Evolutionary conservation across 208 protist genomes (phyloP).

Genomic region (Naegleria fowleri): DNA sequence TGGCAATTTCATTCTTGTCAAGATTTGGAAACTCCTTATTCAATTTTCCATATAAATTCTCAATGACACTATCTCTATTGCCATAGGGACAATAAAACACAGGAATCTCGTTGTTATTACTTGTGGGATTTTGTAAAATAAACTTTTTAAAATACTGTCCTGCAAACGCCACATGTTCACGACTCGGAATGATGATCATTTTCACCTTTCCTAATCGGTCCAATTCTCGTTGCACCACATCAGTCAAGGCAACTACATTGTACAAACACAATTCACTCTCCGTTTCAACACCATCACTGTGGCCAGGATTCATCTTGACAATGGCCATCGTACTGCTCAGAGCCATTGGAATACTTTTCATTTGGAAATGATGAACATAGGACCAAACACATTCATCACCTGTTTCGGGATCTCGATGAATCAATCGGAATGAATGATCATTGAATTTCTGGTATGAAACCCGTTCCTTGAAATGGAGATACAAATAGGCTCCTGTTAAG

Average conservation of each 20-base stretch:
- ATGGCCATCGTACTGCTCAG: not conserved
- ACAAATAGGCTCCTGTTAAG: not conserved
- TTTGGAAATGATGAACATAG: not conserved
- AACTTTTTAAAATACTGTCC: not conserved
- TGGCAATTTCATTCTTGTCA: not conserved
- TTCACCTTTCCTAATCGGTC: not conserved
- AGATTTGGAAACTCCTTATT: not conserved
- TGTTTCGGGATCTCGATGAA: not conserved
- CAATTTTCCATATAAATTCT: not conserved
- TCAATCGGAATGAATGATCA: not conserved
- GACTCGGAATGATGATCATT: not conserved
- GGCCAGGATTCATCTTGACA: not conserved
- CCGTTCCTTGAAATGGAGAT: not conserved
- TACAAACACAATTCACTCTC: not conserved
- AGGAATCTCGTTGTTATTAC: not conserved
- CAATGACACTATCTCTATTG: not conserved
- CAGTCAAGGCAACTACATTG: not conserved
- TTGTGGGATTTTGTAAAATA: not conserved
- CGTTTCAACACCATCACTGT: no score
- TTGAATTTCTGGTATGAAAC: not conserved
- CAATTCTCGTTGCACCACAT: not conserved
- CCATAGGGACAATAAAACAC: not conserved
- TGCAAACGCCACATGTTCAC: not conserved
- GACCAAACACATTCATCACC: not conserved
- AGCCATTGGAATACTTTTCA: not conserved